These are phyloP conservation scores for Isoetes taiwanensis DNA, from an alignment of 75 land plant genomes.

Conservation along the genomic window DNA sequence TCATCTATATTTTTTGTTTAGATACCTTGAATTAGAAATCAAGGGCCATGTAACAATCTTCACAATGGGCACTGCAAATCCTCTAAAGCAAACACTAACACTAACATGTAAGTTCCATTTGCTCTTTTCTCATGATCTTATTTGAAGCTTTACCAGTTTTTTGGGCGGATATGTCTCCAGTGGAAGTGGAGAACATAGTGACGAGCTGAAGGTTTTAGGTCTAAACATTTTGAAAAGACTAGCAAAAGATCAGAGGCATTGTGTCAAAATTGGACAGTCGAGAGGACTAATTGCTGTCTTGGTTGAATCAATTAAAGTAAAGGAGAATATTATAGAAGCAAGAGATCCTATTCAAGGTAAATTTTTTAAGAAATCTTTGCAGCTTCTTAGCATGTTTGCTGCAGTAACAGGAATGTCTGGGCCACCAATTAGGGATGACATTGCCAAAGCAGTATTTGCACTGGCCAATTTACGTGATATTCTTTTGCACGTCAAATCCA, in stretches of 20 bases:
- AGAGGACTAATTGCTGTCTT: slow-evolving; percentile 17
- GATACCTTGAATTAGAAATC: too few relatives aligned
- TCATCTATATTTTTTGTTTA: too few relatives aligned
- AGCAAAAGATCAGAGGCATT: slow-evolving; percentile 14
- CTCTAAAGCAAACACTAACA: too few relatives aligned
- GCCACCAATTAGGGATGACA: slow-evolving; percentile 35
- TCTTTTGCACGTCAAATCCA: slow-evolving; percentile 22
- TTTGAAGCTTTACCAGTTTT: too few relatives aligned
- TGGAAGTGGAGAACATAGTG: too few relatives aligned
- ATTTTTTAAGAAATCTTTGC: slow-evolving; percentile 46
- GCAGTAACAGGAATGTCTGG: slow-evolving; percentile 44
- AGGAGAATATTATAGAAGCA: too few relatives aligned
- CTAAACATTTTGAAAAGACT: slow-evolving; percentile 16
- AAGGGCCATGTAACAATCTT: too few relatives aligned
- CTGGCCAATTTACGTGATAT: slow-evolving; percentile 64
- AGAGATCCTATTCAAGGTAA: too few relatives aligned
- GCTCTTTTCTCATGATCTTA: too few relatives aligned
- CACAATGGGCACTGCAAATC: too few relatives aligned
- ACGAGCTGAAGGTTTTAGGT: slow-evolving; percentile 12
- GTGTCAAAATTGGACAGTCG: slow-evolving; percentile 17
- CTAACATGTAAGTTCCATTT: too few relatives aligned
- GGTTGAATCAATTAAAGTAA: slow-evolving; percentile 32
- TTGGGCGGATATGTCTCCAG: too few relatives aligned
- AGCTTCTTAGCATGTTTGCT: slow-evolving; percentile 45
- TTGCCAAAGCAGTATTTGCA: slow-evolving; percentile 54